Evolutionary conservation across 1,139 yeast species (phyloP), one percentile per base, ranked within the genome.

Genomic region (Magnusiomyces suaveolens): DNA sequence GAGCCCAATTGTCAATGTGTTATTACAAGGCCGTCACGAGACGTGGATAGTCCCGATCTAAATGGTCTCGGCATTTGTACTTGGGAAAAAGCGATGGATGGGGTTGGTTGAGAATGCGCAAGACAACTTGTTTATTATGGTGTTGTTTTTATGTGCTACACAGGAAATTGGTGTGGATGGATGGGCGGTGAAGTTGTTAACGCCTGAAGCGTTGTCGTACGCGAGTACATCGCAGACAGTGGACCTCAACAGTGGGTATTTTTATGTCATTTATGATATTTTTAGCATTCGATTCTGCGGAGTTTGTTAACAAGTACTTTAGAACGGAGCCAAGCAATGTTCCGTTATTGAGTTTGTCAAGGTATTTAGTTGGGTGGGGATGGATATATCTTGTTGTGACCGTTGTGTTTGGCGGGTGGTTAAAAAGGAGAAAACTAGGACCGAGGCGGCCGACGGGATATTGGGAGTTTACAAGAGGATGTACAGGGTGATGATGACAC

Each of bases 151-250:
- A 57, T 90, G 97, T 72, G 97, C 98, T 1, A 92, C 99, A 0
- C 98, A 92, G 69, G 99, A 92, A 67, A 92, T 92, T 55, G 97
- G 98, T 0, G 98, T 92, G 18, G 99, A 92, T 70, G 98, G 98
- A 4, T 92, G 98, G 98, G 97, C 97, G 0, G 73, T 92, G 65
- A 92, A 97, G 1, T 81, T 92, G 52, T 74, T 92, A 54, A 82
- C 90, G 20, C 83, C 82, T 25, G 81, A 81, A 46, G 86, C 95
- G 23, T 74, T 92, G 56, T 83, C 95, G n/a, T 92, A 81, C 71
- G 98, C 98, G 0, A 87, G 96, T 2, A 92, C 98, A 0, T 98
- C 98, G 0, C 99, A 92, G 69, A 94, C 98, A 0, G 80, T 92
- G 50, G 99, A 98, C 0, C 77, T 92, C 58, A 92, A 92, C 69